Conservation (phyloP, 164 flowering plant species). For the Stephania cephalantha region DNA sequence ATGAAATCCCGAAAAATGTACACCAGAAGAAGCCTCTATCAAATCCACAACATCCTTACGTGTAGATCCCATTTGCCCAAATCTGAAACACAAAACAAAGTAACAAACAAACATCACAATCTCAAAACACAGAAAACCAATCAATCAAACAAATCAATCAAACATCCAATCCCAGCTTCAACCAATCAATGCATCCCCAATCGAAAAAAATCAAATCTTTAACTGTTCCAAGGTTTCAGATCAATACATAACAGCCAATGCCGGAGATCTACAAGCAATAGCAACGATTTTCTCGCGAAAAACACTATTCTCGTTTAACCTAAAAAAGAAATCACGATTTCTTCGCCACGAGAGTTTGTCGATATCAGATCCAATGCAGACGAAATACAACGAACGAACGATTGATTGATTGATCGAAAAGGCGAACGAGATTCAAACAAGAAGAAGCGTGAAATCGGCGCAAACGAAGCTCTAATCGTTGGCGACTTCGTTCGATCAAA, state of each 20-base stretch:
- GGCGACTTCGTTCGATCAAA: too few relatives aligned
- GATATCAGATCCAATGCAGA: background rate
- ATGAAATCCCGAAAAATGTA: constrained; percentile 89
- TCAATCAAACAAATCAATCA: background rate
- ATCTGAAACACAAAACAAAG: background rate
- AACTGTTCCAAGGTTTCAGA: background rate
- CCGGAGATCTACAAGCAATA: background rate
- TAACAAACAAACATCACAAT: background rate
- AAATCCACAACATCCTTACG: constrained; percentile 50
- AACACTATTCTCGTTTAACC: too few relatives aligned
- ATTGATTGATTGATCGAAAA: background rate
- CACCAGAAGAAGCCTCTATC: constrained; percentile 73
- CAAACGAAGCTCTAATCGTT: constrained; percentile 3
- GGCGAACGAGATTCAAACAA: constrained; percentile 3
- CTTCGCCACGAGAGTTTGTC: background rate
- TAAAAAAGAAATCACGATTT: too few relatives aligned
- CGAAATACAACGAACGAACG: background rate
- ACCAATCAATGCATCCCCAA: too few relatives aligned
- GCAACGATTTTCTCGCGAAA: too few relatives aligned
- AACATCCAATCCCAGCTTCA: background rate
- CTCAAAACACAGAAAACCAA: background rate
- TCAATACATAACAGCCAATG: background rate
- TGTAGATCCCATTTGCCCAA: constrained; percentile 51
- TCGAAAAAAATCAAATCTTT: background rate
- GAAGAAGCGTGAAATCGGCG: background rate